Percentiles rank a stretch among this genome's conserved stretches.
Conservation (phyloP, 2,329 filamentous ascomycete genomes). For the Cladosporium colombiae region DNA sequence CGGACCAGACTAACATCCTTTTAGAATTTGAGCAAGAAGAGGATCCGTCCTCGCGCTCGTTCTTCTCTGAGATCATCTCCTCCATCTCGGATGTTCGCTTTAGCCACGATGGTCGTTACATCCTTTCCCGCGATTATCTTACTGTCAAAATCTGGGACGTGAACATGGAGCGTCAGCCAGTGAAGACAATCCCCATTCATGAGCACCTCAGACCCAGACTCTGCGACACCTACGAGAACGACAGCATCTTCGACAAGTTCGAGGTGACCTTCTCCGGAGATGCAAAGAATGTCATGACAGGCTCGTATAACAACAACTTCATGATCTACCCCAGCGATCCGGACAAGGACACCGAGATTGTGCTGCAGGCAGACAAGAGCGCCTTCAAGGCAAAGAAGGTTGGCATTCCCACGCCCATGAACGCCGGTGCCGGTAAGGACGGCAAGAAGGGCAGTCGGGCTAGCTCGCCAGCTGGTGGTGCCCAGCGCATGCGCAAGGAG, state of each 20-base stretch:
- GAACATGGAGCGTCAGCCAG: constrained; percentile 95
- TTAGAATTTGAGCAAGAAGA: constrained; percentile 98
- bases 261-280: constrained; percentile 98
- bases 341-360: constrained; percentile 94
- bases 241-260: constrained; percentile 99
- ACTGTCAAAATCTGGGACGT: constrained; percentile 99
- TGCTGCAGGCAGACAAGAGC: constrained; percentile 96
- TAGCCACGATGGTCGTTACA: constrained; percentile 93
- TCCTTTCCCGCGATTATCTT: constrained; percentile 94
- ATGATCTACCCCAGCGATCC: constrained; percentile 99
- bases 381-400: constrained; percentile 99
- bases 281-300: constrained; percentile 98
- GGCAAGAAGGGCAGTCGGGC: constrained; percentile 86
- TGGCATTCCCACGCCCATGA: constrained; percentile 95
- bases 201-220: constrained; percentile 91
- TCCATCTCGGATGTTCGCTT: constrained; percentile 99
- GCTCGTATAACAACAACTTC: constrained; percentile 99
- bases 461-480: constrained; percentile 82
- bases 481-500: constrained; percentile 96
- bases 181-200: constrained; percentile 98
- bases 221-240: constrained; percentile 98
- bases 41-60: constrained; percentile 92
- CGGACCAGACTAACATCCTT: constrained; percentile 23
- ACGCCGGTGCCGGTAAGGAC: constrained; percentile 63
- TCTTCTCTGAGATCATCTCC: constrained; percentile 99